Evolutionary conservation across 1,284 basidiomycete genomes (phyloP).

Genomic region (Kwoniella shivajii): DNA sequence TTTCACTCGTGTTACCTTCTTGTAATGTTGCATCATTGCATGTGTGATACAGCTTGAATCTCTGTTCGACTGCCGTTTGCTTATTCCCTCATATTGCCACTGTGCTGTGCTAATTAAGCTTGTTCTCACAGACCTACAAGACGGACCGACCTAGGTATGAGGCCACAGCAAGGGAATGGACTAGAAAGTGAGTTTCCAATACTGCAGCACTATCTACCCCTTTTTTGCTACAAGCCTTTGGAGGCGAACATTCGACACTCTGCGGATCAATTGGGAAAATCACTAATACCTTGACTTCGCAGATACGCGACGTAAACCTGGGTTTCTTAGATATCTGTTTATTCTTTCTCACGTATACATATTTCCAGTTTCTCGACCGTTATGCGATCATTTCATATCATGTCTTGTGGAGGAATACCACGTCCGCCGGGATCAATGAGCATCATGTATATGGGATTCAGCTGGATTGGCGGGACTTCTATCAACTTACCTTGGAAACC

Average conservation of each 20-base stretch:
- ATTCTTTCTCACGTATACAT: slow-evolving; percentile 17
- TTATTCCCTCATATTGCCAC: neutral
- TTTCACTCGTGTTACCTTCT: neutral
- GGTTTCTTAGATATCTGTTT: slow-evolving; percentile 13
- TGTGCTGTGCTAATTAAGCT: neutral
- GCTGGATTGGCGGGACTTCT: too few species aligned
- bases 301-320: slow-evolving; percentile 23
- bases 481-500: too few species aligned
- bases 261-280: too few species aligned
- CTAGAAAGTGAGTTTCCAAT: slow-evolving; percentile 72
- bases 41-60: neutral
- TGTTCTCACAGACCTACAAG: slow-evolving; percentile 76
- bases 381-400: slow-evolving; percentile 20
- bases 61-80: neutral
- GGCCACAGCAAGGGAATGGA: slow-evolving; percentile 94
- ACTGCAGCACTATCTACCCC: neutral
- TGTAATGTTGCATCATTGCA: neutral
- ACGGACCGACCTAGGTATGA: slow-evolving; percentile 91
- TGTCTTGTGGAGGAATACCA: too few species aligned
- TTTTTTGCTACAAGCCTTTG: too few species aligned
- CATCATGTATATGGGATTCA: too few species aligned
- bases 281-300: too few species aligned
- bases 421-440: too few species aligned
- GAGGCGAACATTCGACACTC: too few species aligned
- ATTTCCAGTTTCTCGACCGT: slow-evolving; percentile 11